Conservation (phyloP, 2,329 filamentous ascomycete species). For the Aspergillus floridensis region DNA sequence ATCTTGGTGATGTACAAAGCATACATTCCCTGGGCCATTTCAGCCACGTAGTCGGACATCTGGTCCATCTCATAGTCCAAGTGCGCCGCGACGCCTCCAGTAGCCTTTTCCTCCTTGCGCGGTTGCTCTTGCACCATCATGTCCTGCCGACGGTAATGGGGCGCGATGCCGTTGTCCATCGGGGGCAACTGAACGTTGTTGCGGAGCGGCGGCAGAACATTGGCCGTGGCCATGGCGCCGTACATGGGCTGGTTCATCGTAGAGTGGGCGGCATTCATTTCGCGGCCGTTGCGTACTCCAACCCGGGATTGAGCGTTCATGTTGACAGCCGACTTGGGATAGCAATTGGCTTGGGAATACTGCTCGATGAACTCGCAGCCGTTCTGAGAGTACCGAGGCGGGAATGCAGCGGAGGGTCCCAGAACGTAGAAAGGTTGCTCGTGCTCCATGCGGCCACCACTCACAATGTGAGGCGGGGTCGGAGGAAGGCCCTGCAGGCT, state of each 20-base stretch:
- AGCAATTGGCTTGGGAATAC: conserved; percentile 45
- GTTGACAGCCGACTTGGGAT: conserved; percentile 39
- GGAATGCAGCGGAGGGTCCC: conserved; percentile 37
- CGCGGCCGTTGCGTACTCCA: conserved; percentile 33
- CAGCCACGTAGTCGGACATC: conserved; percentile 92
- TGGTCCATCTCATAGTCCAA: conserved; percentile 95
- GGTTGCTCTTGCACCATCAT: conserved; percentile 36
- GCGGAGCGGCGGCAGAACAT: conserved; percentile 43
- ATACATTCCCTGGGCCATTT: conserved; percentile 78
- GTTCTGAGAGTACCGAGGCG: conserved; percentile 43
- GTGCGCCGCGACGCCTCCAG: conserved; percentile 85
- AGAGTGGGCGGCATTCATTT: conserved; percentile 27
- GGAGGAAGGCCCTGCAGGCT: conserved; percentile 42
- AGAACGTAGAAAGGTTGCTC: conserved; percentile 41
- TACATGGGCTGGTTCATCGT: conserved; percentile 36
- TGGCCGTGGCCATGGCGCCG: conserved; percentile 32
- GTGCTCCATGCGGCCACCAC: conserved; percentile 36
- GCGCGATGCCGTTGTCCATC: conserved; percentile 42
- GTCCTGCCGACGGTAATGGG: conserved; percentile 44
- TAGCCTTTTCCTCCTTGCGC: conserved; percentile 63
- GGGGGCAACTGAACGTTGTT: conserved; percentile 40
- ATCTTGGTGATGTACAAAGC: conserved; percentile 55
- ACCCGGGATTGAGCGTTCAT: conserved; percentile 31
- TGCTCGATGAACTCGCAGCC: conserved; percentile 47
- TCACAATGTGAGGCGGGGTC: conserved; percentile 42